phyloP scores from a whole-genome alignment of 1,284 basidiomycete genomes.

The Sanghuangporus sanghuang region DNA sequence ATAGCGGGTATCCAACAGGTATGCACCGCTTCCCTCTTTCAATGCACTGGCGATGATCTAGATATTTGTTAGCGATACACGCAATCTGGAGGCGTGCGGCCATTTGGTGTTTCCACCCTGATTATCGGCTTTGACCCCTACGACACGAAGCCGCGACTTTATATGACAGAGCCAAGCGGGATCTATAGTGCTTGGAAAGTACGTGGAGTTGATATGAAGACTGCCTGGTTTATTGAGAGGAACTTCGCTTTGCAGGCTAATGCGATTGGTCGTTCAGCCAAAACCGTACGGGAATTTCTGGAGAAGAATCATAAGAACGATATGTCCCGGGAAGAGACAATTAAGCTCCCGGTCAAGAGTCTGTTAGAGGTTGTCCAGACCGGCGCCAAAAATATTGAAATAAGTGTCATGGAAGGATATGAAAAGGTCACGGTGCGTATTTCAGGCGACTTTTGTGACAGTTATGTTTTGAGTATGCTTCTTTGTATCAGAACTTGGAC shows the following conservation, averaged over 20 bases:
- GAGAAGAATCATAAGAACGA: constrained; percentile 98
- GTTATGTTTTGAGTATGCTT: constrained; percentile 9
- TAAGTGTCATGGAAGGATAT: constrained; percentile 93
- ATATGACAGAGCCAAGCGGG: constrained; percentile 96
- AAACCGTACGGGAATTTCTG: constrained; percentile 97
- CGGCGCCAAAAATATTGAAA: constrained; percentile 98
- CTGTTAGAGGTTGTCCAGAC: constrained; percentile 98
- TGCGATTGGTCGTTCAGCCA: constrained; percentile 95
- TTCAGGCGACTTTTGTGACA: neutral
- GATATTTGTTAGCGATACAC: constrained; percentile 73
- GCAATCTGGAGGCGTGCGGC: constrained; percentile 97
- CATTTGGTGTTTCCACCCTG: constrained; percentile 96
- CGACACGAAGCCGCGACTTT: constrained; percentile 83
- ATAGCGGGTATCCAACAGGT: constrained; percentile 98
- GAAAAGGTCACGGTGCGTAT: constrained; percentile 80
- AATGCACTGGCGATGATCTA: neutral
- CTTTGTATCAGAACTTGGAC: constrained; percentile 64
- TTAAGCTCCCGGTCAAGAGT: constrained; percentile 95
- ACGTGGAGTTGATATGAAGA: constrained; percentile 21
- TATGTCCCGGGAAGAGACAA: constrained; percentile 81
- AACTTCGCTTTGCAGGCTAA: constrained; percentile 62
- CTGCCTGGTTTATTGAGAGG: neutral
- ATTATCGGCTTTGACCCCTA: constrained; percentile 97
- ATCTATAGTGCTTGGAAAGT: constrained; percentile 99
- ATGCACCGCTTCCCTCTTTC: constrained; percentile 21